These are phyloP conservation scores for Davidsoniella virescens DNA, from an alignment of 2,329 filamentous ascomycete genomes.

Conservation along the genomic window DNA sequence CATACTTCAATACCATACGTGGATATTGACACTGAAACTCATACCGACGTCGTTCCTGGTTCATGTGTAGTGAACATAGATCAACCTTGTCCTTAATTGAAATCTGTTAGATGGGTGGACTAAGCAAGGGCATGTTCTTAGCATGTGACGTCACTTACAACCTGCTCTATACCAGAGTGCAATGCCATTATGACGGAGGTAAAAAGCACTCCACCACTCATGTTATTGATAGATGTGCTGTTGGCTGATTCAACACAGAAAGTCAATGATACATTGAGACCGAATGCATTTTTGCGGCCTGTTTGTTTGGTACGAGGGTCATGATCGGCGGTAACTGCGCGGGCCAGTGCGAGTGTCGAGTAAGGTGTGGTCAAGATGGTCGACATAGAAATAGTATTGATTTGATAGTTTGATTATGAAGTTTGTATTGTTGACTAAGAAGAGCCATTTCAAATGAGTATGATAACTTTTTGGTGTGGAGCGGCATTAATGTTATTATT, in stretches of 20 bases:
- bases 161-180: slow-evolving; percentile 3
- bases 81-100: slow-evolving; percentile 6
- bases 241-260: slow-evolving; percentile 1
- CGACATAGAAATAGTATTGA: neutral
- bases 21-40: slow-evolving; percentile 10
- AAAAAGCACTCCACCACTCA: slow-evolving; percentile 3
- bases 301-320: slow-evolving; percentile 11
- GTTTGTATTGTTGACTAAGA: neutral
- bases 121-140: neutral
- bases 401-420: neutral
- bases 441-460: too few species aligned
- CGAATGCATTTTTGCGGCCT: slow-evolving; percentile 7
- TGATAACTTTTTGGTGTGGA: too few species aligned
- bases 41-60: slow-evolving; percentile 6
- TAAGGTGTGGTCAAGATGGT: slow-evolving; percentile 6
- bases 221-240: neutral
- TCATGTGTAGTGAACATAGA: slow-evolving; percentile 3
- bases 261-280: slow-evolving; percentile 5
- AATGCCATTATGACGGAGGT: slow-evolving; percentile 7
- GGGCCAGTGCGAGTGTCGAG: slow-evolving; percentile 6
- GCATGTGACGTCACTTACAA: slow-evolving; percentile 3
- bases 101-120: neutral
- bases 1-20: slow-evolving; percentile 11
- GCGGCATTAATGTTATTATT: too few species aligned
- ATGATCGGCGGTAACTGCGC: slow-evolving; percentile 12